Base-by-base conservation (phyloP, 2,329 filamentous ascomycete species). In the Ilyonectria sp. region DNA sequence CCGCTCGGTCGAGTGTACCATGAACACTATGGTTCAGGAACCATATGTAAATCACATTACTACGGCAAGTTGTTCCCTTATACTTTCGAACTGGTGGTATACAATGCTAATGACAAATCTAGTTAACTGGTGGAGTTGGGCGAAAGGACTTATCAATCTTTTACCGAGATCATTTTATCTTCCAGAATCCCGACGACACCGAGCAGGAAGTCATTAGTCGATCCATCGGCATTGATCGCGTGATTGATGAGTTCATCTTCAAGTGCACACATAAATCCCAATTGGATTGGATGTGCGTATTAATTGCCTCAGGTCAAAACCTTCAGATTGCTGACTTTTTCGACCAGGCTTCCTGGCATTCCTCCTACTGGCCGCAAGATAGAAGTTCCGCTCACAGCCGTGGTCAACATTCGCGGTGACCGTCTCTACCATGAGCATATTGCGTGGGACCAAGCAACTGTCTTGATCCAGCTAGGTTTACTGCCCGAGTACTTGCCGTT, bases 11-110 rank as follows among this genome's bases (percentile, higher is more conserved):
- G 89, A 89, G 68, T 87, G 89, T 68, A 94, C 92, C 0, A 94
- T 95, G 92, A 85, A 84, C 13, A 94, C 92, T 0, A 94, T 95
- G 92, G 92, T 94, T 1, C 85, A 90, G 50, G 89, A 94, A 76
- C 93, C 92, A 2, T 94, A 94, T 74, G 92, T 94, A 1, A 94
- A 94, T 75, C 91, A 94, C 75, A 84, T 94, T 2, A 90, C 92
- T 0, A 94, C 92, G 0, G 85, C 90, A 74, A 82, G 86, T 74
- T 21, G 2, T 1, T 5, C 11, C 33, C 33, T 6, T 6, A 0
- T 1, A 2, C 54, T 35, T 2, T 6, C 35, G 3, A 29, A 35
- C 33, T 10, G 13, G 52, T 3, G 23, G 23, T 23, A 23, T 23
- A 23, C 4, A 23, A 23, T 23, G 23, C 46, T 43, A 29, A 19